Base-by-base conservation (phyloP, 352 stramenopile species). In the Phytophthora macrochlamydospora region DNA sequence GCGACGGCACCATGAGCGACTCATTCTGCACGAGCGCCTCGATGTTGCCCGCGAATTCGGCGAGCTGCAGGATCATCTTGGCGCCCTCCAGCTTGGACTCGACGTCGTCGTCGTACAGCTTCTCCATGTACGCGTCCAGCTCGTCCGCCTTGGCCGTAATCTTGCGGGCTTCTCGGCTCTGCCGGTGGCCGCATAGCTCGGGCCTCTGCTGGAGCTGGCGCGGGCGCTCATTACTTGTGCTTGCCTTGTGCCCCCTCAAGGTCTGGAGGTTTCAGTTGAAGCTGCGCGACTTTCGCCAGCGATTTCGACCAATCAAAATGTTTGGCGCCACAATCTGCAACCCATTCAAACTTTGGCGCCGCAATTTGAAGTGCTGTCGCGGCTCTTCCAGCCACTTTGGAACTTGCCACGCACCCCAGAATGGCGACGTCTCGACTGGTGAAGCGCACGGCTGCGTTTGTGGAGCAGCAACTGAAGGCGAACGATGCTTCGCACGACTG, bases 1-100 rank as follows among this genome's bases (percentile, higher is more conserved):
- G 18, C 18, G 18, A 24, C 18, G 0, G 18, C 32, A 93, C 93
- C 90, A 98, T 98, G n/a, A 99, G 83, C 43, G 95, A 84, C 37
- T 98, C 87, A 65, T 98, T 97, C 70, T 98, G 87, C 35, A 98
- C 90, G 29, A 99, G 81, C 35, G 87, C 71, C 55, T 98, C 93
- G 31, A 98, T 91, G 64, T 97, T 97, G 29, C 80, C 88, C 0
- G 93, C 89, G 58, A 95, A 89, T 59, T 93, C 78, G 6, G 94
- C 94, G 7, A 99, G 75, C 42, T 97, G 81, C 0, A 24, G 18
- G 18, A 24, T 24, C 18, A 24, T 24, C 18, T 24, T 24, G 18
- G 18, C 18, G 18, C 93, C 93, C 7, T 94, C 86, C 54, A 92
- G 68, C 37, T 93, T 94, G 48, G 85, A 91, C 71, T 95, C 85